Percentiles rank a stretch among this genome's conserved stretches.
Conservation (phyloP, 2,329 filamentous ascomycete species). For the Coleophoma crateriformis region DNA sequence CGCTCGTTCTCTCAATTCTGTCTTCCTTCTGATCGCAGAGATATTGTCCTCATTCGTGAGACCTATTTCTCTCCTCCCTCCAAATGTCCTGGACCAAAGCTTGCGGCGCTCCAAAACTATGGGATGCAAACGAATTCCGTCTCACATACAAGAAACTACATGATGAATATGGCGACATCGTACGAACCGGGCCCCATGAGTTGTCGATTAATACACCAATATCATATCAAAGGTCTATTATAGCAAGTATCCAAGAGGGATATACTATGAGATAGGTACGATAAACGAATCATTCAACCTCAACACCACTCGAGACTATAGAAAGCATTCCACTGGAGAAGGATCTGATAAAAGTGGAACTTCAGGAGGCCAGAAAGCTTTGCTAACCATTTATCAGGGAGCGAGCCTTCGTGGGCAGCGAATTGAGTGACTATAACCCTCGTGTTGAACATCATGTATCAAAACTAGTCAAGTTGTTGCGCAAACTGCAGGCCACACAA, state of each 20-base stretch:
- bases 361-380: slow-evolving; percentile 4
- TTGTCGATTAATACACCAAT: slow-evolving; percentile 9
- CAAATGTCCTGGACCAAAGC: slow-evolving; percentile 18
- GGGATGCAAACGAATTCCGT: slow-evolving; percentile 9
- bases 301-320: slow-evolving; percentile 8
- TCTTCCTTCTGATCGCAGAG: neutral
- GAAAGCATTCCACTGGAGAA: neutral
- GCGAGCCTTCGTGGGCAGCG: slow-evolving; percentile 6
- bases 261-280: slow-evolving; percentile 9
- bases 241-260: slow-evolving; percentile 10
- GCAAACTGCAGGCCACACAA: neutral
- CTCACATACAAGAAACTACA: slow-evolving; percentile 13
- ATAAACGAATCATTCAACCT: slow-evolving; percentile 8
- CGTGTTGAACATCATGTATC: slow-evolving; percentile 10
- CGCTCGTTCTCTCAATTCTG: neutral
- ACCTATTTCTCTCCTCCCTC: slow-evolving; percentile 21
- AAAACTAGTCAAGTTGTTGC: slow-evolving; percentile 4
- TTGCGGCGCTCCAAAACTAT: slow-evolving; percentile 16
- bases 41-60: slow-evolving; percentile 7
- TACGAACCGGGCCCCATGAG: slow-evolving; percentile 7
- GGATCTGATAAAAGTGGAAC: slow-evolving; percentile 7
- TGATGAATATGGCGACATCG: slow-evolving; percentile 16
- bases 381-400: slow-evolving; percentile 2
- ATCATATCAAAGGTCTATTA: slow-evolving; percentile 8
- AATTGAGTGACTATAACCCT: slow-evolving; percentile 8